phyloP scores from a whole-genome alignment of 495 filamentous ascomycete species.

The Rhizodiscina lignyota region DNA sequence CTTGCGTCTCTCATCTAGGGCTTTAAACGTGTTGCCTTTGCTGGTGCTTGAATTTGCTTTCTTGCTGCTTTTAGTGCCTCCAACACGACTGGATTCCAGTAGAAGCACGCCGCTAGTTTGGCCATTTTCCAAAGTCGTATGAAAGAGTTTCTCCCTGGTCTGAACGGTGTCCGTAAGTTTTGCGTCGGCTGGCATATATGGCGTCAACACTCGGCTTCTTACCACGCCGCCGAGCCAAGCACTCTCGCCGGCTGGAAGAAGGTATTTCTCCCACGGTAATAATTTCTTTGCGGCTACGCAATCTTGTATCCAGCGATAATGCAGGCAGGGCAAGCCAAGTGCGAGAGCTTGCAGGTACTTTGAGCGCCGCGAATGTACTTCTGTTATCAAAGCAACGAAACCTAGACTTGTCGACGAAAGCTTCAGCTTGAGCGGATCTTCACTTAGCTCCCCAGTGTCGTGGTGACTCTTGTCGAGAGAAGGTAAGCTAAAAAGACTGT shows the following conservation, averaged over 20 bases:
- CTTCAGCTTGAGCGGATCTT: constrained; percentile 28
- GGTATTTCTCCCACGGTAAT: constrained; percentile 63
- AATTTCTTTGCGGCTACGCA: constrained; percentile 42
- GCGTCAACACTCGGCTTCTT: constrained; percentile 49
- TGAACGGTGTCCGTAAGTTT: constrained; percentile 36
- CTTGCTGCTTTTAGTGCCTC: constrained; percentile 5
- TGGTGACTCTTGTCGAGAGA: background rate
- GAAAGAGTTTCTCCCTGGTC: constrained; percentile 42
- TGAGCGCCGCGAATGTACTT: constrained; percentile 69
- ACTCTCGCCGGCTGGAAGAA: constrained; percentile 74
- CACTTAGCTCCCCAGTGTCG: background rate
- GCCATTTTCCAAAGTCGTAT: no score
- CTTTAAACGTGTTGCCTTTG: background rate
- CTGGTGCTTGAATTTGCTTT: no score
- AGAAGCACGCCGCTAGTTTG: constrained; percentile 61
- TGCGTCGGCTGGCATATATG: constrained; percentile 36
- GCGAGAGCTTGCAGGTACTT: constrained; percentile 96
- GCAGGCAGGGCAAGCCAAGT: constrained; percentile 71
- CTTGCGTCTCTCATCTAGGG: constrained; percentile 35
- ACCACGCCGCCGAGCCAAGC: constrained; percentile 59
- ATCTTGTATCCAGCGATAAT: constrained; percentile 61
- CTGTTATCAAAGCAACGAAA: constrained; percentile 73
- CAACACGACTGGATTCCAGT: constrained; percentile 50
- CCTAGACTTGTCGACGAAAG: constrained; percentile 36
- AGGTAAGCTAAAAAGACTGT: constrained; percentile 52